A percentile compares a stretch with the other conserved stretches of the same genome.
These are phyloP conservation scores for Sporothrix protearum DNA, from an alignment of 2,329 filamentous ascomycete species.

Conservation along the genomic window DNA sequence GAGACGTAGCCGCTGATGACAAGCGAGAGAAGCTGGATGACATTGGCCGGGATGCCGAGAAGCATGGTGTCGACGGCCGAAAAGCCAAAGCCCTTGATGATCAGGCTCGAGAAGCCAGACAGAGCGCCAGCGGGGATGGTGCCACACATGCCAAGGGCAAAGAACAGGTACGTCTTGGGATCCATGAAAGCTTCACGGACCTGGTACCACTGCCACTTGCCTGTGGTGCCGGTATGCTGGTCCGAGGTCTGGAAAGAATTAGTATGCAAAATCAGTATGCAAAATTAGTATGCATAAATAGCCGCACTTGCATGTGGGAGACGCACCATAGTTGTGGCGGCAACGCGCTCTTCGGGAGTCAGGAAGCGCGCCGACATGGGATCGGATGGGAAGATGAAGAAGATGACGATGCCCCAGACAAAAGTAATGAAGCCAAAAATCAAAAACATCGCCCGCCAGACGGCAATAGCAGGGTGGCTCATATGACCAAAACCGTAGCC, in stretches of 20 bases:
- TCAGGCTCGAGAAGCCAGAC: slow-evolving; percentile 49
- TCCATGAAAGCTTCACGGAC: slow-evolving; percentile 36
- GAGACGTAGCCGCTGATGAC: slow-evolving; percentile 49
- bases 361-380: slow-evolving; percentile 29
- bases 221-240: slow-evolving; percentile 42
- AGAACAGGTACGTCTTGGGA: slow-evolving; percentile 34
- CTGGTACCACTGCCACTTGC: slow-evolving; percentile 33
- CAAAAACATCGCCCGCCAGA: slow-evolving; percentile 44
- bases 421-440: slow-evolving; percentile 37
- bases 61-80: slow-evolving; percentile 53
- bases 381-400: slow-evolving; percentile 30
- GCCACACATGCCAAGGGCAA: slow-evolving; percentile 33
- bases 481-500: slow-evolving; percentile 37
- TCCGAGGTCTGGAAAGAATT: slow-evolving; percentile 33
- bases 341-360: slow-evolving; percentile 32
- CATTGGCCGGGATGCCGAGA: slow-evolving; percentile 59
- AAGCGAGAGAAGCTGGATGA: slow-evolving; percentile 57
- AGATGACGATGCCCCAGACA: slow-evolving; percentile 31
- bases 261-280: too few relatives aligned
- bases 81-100: slow-evolving; percentile 57
- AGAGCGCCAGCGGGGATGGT: slow-evolving; percentile 37
- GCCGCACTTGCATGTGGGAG: too few relatives aligned
- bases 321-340: slow-evolving; percentile 32
- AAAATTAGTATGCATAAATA: neutral
- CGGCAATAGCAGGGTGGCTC: slow-evolving; percentile 40